A percentile compares a stretch with the other conserved stretches of the same genome.
These are phyloP conservation scores for Clavaria fumosa DNA, from an alignment of 768 basidiomycete species.

Conservation along the genomic window DNA sequence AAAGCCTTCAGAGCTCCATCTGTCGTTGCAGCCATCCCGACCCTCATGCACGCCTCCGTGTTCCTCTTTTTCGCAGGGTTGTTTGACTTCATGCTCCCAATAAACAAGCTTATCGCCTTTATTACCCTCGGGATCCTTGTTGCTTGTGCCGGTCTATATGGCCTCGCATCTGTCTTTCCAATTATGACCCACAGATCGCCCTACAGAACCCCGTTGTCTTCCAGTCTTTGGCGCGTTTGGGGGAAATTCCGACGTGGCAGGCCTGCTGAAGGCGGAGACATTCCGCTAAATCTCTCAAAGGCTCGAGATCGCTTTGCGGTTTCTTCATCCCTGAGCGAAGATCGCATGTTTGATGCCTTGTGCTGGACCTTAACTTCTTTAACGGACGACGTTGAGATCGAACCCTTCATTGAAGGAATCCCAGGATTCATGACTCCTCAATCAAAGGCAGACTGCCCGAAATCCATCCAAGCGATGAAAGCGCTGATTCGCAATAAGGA, in stretches of 20 bases:
- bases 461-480: too few relatives aligned
- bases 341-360: neutral
- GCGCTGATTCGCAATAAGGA: too few relatives aligned
- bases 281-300: too few relatives aligned
- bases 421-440: conserved; percentile 1
- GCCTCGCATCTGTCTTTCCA: neutral
- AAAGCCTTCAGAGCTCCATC: conserved; percentile 24
- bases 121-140: neutral
- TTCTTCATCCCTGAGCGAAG: neutral
- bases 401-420: conserved; percentile 4
- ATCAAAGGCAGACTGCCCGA: too few relatives aligned
- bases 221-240: neutral
- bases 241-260: neutral
- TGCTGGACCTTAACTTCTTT: conserved; percentile 2
- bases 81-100: conserved; percentile 26
- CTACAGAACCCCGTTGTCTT: conserved; percentile 2
- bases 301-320: conserved; percentile 1
- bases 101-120: conserved; percentile 20
- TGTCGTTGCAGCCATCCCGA: conserved; percentile 27
- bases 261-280: too few relatives aligned
- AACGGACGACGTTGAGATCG: conserved; percentile 1
- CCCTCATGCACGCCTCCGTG: conserved; percentile 32
- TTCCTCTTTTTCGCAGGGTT: conserved; percentile 36
- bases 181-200: neutral
- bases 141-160: neutral